These are phyloP conservation scores for Microbotryum violaceum DNA, from an alignment of 1,284 basidiomycete species.

Conservation along the genomic window DNA sequence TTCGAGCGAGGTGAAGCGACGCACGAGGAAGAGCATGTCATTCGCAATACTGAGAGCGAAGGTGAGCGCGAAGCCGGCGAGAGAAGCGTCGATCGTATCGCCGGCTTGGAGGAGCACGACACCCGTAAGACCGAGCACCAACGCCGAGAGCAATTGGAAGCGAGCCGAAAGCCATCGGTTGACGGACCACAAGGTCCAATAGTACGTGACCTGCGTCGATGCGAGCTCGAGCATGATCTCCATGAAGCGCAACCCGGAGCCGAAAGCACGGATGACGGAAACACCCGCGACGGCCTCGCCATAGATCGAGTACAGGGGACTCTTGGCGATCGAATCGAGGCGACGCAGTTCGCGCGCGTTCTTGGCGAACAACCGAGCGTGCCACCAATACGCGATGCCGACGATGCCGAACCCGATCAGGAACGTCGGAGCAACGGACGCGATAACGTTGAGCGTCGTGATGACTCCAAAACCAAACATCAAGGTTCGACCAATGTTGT, in stretches of 20 bases:
- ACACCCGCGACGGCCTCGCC: slow-evolving; percentile 49
- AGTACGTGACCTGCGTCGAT: slow-evolving; percentile 23
- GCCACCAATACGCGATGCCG: slow-evolving; percentile 26
- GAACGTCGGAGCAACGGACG: slow-evolving; percentile 39
- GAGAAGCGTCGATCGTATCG: slow-evolving; percentile 39
- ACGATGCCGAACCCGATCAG: slow-evolving; percentile 32
- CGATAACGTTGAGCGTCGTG: slow-evolving; percentile 68
- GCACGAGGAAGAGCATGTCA: slow-evolving; percentile 41
- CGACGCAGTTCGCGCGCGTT: slow-evolving; percentile 37
- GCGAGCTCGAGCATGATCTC: slow-evolving; percentile 31
- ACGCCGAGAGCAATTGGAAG: slow-evolving; percentile 31
- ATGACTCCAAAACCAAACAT: slow-evolving; percentile 46
- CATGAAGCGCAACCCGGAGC: slow-evolving; percentile 48
- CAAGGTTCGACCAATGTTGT: slow-evolving; percentile 70
- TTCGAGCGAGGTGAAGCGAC: slow-evolving; percentile 59
- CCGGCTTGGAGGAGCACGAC: slow-evolving; percentile 49
- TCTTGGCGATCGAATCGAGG: slow-evolving; percentile 72
- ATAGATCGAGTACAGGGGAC: slow-evolving; percentile 81
- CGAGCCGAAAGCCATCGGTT: slow-evolving; percentile 43
- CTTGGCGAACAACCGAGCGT: slow-evolving; percentile 28
- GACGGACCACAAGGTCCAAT: slow-evolving; percentile 40
- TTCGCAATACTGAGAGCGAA: slow-evolving; percentile 42
- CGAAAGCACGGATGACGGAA: slow-evolving; percentile 77
- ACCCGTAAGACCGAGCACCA: slow-evolving; percentile 35
- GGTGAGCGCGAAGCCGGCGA: slow-evolving; percentile 45